Evolutionary conservation across 169 alveolate species (phyloP).

Genomic region (Plasmodium gonderi): DNA sequence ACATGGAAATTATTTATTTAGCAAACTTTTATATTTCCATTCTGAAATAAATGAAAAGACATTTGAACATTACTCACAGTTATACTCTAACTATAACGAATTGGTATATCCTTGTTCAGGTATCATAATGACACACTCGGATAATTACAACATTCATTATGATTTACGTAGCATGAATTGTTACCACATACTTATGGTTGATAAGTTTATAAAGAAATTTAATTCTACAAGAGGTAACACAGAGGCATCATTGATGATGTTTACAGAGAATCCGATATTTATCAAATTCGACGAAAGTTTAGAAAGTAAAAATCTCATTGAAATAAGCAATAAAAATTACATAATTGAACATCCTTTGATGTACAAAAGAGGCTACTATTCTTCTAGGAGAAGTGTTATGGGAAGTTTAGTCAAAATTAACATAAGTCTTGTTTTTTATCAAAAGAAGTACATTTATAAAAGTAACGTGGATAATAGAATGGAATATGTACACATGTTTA

Average conservation of each 20-base stretch:
- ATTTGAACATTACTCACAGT: slow-evolving; percentile 15
- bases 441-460: slow-evolving; percentile 45
- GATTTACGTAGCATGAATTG: slow-evolving; percentile 17
- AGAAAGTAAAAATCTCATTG: neutral
- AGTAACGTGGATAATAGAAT: slow-evolving; percentile 33
- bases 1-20: slow-evolving; percentile 45
- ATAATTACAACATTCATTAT: slow-evolving; percentile 48
- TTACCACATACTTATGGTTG: slow-evolving; percentile 37
- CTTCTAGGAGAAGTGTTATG: slow-evolving; percentile 12
- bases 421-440: neutral
- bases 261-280: slow-evolving; percentile 4
- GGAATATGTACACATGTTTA: slow-evolving; percentile 67
- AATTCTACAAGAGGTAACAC: neutral
- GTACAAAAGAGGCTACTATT: slow-evolving; percentile 5
- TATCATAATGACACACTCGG: slow-evolving; percentile 39
- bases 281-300: slow-evolving; percentile 14
- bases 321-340: neutral
- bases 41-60: slow-evolving; percentile 21
- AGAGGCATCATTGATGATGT: too few relatives aligned
- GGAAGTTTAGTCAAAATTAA: slow-evolving; percentile 37
- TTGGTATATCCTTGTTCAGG: slow-evolving; percentile 73
- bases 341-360: slow-evolving; percentile 37
- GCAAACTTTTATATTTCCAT: slow-evolving; percentile 18
- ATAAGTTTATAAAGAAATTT: slow-evolving; percentile 37
- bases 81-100: slow-evolving; percentile 23